Evolutionary conservation across 2,329 filamentous ascomycete species (phyloP), one percentile per base, ranked within the genome.

Genomic region (Claviceps africana): DNA sequence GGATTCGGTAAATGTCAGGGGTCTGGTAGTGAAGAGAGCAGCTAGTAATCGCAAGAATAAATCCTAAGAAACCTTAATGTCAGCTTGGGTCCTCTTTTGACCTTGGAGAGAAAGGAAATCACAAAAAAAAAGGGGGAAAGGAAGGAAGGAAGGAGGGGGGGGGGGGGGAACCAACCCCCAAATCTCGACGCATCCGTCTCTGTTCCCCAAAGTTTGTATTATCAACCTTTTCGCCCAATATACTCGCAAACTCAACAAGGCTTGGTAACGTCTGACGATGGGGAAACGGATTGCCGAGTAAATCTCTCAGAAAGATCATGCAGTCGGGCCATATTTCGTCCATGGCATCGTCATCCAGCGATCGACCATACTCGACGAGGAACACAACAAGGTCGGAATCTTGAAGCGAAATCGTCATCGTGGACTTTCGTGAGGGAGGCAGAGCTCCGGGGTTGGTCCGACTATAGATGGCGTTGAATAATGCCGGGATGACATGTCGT

Each of bases 321-420:
- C 91, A 98, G 64, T 98, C 91, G 42, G 83, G 77, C 93, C 93
- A 98, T 48, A 98, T 95, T 67, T 98, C 93, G 61, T 98, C 93
- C 78, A 96, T 91, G 17, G 93, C 86, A 70, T 98, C 93, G 61
- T 98, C 93, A 62, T 98, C 93, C 13, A 97, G 74, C 0, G 90
- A 93, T 31, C 80, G 80, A 0, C 89, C 85, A 66, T 98, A 98
- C 56, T 93, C 86, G 8, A 95, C 86, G 45, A 97, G 69, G 65
- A 98, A 98, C 9, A 85, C 79, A 9, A 91, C 87, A 11, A 98
- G 73, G 61, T 96, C 90, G 0, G 81, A 79, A 61, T 96, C 89
- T 51, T 82, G 82, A 10, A 98, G 71, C 47, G 87, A 84, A 19
- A 93, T 86, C 0, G 91, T 95, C 64, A 97, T 72, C 2, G 88